phyloP scores from a whole-genome alignment of 148 eudicot genomes.

The Simmondsia chinensis region DNA sequence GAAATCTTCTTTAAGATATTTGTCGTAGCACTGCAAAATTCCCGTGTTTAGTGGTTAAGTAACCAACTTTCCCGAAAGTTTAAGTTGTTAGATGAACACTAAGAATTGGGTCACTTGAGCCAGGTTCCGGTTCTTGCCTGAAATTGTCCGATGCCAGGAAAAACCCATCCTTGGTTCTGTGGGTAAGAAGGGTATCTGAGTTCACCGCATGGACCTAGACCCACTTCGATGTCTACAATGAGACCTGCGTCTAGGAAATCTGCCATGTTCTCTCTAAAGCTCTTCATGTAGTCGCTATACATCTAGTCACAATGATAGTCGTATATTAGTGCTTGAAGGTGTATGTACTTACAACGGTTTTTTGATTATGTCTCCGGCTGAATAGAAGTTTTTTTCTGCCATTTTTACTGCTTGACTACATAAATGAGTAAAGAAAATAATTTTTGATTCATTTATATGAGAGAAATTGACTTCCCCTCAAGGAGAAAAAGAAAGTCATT shows the following conservation, averaged over 20 bases:
- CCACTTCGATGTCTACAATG: slow-evolving; percentile 76
- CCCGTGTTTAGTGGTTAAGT: no score
- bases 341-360: no score
- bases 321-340: no score
- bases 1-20: slow-evolving; percentile 60
- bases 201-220: slow-evolving; percentile 88
- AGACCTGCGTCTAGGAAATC: slow-evolving; percentile 48
- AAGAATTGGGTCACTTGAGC: background rate
- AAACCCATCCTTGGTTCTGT: slow-evolving; percentile 59
- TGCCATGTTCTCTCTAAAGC: slow-evolving; percentile 62
- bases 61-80: no score
- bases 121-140: slow-evolving; percentile 35
- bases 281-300: slow-evolving; percentile 76
- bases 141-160: slow-evolving; percentile 86
- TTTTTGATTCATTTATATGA: no score
- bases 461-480: no score
- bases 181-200: slow-evolving; percentile 80
- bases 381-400: no score
- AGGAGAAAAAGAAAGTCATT: no score
- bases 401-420: no score
- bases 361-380: no score
- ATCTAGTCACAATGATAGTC: slow-evolving; percentile 38
- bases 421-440: background rate
- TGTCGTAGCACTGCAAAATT: slow-evolving; percentile 83
- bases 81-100: background rate